Conservation (phyloP, 2,329 filamentous ascomycete genomes). For the Aspergillus carbonarius region DNA sequence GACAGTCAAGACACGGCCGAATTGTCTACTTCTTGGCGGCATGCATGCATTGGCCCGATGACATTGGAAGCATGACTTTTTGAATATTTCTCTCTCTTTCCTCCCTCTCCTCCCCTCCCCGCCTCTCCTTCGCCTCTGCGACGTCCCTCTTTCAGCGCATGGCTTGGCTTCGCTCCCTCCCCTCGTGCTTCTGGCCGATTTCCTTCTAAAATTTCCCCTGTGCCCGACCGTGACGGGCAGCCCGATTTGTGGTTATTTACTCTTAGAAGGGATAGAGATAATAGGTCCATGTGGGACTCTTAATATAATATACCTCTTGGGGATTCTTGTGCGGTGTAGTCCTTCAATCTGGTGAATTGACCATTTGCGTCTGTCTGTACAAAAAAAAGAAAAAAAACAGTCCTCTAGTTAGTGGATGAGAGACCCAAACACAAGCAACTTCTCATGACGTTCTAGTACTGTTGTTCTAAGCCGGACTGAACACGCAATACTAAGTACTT, state of each 20-base stretch:
- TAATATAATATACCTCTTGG: slow-evolving; percentile 1
- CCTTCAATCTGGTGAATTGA: too few species aligned
- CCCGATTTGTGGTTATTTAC: slow-evolving; percentile 19
- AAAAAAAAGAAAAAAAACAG: too few species aligned
- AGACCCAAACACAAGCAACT: too few species aligned
- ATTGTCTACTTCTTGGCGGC: slow-evolving; percentile 5
- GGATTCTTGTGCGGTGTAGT: background rate
- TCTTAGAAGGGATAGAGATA: slow-evolving; percentile 21
- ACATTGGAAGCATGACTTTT: slow-evolving; percentile 6
- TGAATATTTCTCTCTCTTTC: background rate
- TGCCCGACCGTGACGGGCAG: slow-evolving; percentile 4
- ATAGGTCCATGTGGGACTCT: slow-evolving; percentile 11
- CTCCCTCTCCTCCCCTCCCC: background rate
- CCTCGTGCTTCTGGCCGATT: background rate
- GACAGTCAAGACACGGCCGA: slow-evolving; percentile 10
- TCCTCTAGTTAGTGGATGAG: too few species aligned
- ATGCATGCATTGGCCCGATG: slow-evolving; percentile 1
- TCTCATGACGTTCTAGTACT: too few species aligned
- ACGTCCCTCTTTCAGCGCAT: background rate
- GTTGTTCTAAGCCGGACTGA: too few species aligned
- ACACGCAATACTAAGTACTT: too few species aligned
- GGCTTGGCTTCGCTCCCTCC: background rate
- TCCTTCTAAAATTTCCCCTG: background rate
- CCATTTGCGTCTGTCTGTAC: too few species aligned
- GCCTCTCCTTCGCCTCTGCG: background rate